These are phyloP conservation scores for Euphorbia neoarborescens DNA, from an alignment of 441 rosid genomes.

Conservation along the genomic window DNA sequence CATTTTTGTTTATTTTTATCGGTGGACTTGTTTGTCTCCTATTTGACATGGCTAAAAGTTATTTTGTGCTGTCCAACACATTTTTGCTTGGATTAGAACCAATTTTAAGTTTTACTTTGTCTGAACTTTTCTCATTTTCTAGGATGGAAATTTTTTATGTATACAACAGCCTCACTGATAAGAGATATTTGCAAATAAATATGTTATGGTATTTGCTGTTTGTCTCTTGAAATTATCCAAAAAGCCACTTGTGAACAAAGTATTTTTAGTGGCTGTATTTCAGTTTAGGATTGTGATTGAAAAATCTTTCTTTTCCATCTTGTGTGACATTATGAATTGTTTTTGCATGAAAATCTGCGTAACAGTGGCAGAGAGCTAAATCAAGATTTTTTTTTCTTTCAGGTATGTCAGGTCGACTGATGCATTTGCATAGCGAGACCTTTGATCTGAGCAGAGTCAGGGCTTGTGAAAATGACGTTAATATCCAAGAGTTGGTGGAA, in stretches of 20 bases:
- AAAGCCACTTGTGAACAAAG: conserved; percentile 4
- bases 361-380: not conserved
- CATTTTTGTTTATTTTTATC: not conserved
- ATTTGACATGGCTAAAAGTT: not conserved
- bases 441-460: conserved; percentile 58
- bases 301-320: not conserved
- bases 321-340: not conserved
- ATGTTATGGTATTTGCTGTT: not conserved
- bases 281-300: not conserved
- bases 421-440: conserved; percentile 45
- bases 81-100: not conserved
- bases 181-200: not conserved
- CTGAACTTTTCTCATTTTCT: not conserved
- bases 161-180: not conserved
- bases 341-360: not conserved
- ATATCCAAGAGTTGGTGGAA: conserved; percentile 32
- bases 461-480: conserved; percentile 37
- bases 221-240: not conserved
- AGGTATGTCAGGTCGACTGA: conserved; percentile 65
- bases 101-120: not conserved
- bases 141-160: not conserved
- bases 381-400: conserved; percentile 26
- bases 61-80: not conserved
- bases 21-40: not conserved
- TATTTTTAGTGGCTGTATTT: not conserved